Evolutionary conservation across 2,329 filamentous ascomycete genomes (phyloP).

Genomic region (Aspergillus fijiensis): DNA sequence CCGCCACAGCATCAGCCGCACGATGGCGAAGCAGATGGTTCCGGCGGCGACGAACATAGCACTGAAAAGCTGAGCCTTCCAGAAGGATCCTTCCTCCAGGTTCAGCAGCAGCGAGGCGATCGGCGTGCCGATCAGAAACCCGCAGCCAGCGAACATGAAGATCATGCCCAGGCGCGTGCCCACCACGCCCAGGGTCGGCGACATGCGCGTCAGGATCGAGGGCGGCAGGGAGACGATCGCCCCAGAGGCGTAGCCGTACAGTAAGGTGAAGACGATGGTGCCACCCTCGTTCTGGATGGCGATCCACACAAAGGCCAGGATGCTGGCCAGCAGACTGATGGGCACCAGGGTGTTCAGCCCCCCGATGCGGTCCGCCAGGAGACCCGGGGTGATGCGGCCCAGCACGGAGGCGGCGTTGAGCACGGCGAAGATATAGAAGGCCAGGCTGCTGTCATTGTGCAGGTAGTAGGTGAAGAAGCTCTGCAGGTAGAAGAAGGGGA

Average conservation of each 20-base stretch:
- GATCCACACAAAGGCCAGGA: conserved; percentile 37
- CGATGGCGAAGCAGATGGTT: too few species aligned
- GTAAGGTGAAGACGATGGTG: conserved; percentile 30
- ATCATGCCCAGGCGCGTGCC: conserved; percentile 47
- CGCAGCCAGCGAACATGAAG: conserved; percentile 46
- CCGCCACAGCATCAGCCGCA: too few species aligned
- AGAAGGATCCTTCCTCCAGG: too few species aligned
- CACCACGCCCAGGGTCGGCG: conserved; percentile 50
- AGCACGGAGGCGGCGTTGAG: conserved; percentile 34
- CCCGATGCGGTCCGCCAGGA: conserved; percentile 34
- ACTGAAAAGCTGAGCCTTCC: too few species aligned
- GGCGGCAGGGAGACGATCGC: conserved; percentile 39
- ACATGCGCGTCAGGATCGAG: conserved; percentile 42
- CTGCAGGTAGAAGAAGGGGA: conserved; percentile 30
- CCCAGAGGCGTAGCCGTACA: conserved; percentile 43
- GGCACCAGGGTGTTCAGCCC: conserved; percentile 37
- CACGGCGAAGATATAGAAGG: conserved; percentile 33
- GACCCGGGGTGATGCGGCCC: conserved; percentile 31
- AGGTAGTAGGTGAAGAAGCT: conserved; percentile 17
- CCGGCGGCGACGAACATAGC: too few species aligned
- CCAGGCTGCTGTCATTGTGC: conserved; percentile 12
- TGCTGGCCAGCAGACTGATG: conserved; percentile 21
- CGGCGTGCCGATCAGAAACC: too few species aligned
- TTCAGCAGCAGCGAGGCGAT: conserved; percentile 36
- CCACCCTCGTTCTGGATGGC: conserved; percentile 20